Evolutionary conservation across 805 yeast genomes (phyloP).

Genomic region (Hanseniaspora valbyensis): DNA sequence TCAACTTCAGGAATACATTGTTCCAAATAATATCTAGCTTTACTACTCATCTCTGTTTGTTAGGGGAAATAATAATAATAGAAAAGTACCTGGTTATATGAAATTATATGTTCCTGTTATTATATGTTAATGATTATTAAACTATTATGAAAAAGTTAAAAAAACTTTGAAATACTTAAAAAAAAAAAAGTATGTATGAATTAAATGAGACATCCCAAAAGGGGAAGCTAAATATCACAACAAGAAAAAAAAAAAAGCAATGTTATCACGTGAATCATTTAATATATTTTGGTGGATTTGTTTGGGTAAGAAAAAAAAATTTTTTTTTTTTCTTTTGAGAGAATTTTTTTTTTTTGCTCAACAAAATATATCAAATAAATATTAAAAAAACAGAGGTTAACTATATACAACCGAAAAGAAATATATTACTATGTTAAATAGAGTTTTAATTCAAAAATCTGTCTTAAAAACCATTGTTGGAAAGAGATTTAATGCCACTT

Average conservation of each 20-base stretch:
- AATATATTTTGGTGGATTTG: neutral
- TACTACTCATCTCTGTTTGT: no score
- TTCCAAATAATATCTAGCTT: conserved; percentile 46
- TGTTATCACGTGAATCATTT: neutral
- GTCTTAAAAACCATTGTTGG: neutral
- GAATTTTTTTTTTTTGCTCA: neutral
- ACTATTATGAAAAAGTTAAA: no score
- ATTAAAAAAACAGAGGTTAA: no score
- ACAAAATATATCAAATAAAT: neutral
- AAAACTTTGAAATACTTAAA: neutral
- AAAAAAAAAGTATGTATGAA: neutral
- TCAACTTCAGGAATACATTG: conserved; percentile 84
- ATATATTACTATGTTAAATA: conserved; percentile 1
- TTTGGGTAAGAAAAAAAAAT: neutral
- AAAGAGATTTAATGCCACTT: conserved; percentile 8
- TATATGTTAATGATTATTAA: no score
- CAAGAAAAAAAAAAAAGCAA: conserved; percentile 7
- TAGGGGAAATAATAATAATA: no score
- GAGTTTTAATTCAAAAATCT: neutral
- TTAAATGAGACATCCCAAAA: neutral
- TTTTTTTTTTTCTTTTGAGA: neutral
- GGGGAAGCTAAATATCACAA: neutral
- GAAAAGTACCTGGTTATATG: no score
- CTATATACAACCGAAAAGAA: neutral
- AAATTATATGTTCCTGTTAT: no score